Evolutionary conservation across 305 asterid species (phyloP).

Genomic region (Rubia balearica): DNA sequence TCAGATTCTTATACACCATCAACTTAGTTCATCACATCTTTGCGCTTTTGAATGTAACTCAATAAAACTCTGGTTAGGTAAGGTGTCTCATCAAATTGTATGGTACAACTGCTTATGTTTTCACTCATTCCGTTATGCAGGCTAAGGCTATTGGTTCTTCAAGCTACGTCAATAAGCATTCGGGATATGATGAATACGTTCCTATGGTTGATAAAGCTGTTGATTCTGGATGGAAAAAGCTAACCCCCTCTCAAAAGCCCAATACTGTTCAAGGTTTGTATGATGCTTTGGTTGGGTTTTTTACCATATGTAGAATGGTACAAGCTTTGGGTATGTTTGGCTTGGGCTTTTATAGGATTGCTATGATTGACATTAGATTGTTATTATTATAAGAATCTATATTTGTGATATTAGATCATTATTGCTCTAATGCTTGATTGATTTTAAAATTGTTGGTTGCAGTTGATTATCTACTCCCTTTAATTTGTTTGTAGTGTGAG

Average conservation of each 20-base stretch:
- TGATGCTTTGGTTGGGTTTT: background rate
- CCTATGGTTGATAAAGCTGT: constrained; percentile 99
- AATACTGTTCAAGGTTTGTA: constrained; percentile 53
- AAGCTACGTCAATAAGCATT: constrained; percentile 43
- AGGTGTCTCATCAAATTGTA: background rate
- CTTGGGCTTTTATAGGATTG: background rate
- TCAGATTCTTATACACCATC: background rate
- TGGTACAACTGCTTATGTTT: constrained; percentile 1
- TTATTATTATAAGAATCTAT: background rate
- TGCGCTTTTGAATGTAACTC: background rate
- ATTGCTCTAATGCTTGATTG: too few species aligned
- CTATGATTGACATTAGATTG: background rate
- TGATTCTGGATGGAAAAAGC: constrained; percentile 86
- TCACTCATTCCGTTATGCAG: constrained; percentile 29
- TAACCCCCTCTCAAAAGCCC: constrained; percentile 45
- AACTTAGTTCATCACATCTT: background rate
- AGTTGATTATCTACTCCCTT: background rate
- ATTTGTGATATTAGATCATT: background rate
- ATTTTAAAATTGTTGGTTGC: background rate
- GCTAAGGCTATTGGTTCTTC: constrained; percentile 70
- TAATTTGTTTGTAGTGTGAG: too few species aligned
- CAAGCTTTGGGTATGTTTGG: background rate
- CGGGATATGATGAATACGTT: constrained; percentile 87
- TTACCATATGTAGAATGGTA: background rate
- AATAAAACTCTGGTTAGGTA: background rate